phyloP scores from a whole-genome alignment of 1,284 basidiomycete genomes.

The Microbotryum saponariae region DNA sequence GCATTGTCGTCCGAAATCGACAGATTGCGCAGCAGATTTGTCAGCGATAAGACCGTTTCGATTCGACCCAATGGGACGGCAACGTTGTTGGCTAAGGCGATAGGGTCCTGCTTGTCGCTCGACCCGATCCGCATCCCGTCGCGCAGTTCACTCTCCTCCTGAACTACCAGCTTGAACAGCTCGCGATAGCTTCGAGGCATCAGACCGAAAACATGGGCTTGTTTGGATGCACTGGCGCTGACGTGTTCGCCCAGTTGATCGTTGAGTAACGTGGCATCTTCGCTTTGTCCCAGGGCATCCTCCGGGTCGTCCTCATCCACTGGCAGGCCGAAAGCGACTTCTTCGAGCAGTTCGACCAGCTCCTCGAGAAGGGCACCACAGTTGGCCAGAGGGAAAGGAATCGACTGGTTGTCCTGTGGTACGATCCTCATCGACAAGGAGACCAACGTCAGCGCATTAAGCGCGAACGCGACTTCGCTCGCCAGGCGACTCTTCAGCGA shows the following conservation, averaged over 20 bases:
- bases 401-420: slow-evolving; percentile 51
- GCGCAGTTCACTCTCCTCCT: slow-evolving; percentile 37
- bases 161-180: slow-evolving; percentile 49
- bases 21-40: slow-evolving; percentile 81
- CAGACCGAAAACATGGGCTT: background rate
- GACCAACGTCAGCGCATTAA: slow-evolving; percentile 81
- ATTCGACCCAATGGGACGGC: slow-evolving; percentile 54
- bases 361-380: slow-evolving; percentile 80
- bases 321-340: slow-evolving; percentile 56
- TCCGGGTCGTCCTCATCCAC: slow-evolving; percentile 48
- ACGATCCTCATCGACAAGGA: slow-evolving; percentile 50
- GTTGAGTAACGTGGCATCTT: slow-evolving; percentile 8
- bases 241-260: background rate
- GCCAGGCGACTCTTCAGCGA: slow-evolving; percentile 77
- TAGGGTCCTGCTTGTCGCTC: slow-evolving; percentile 21
- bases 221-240: background rate
- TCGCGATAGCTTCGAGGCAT: slow-evolving; percentile 54
- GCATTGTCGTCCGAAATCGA: slow-evolving; percentile 66
- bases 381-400: slow-evolving; percentile 57
- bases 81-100: slow-evolving; percentile 18
- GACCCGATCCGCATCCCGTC: slow-evolving; percentile 30
- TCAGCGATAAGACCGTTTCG: slow-evolving; percentile 60
- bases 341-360: slow-evolving; percentile 75
- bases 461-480: slow-evolving; percentile 76
- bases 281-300: slow-evolving; percentile 3